Conservation (phyloP, 345 rosid species). For the Corymbia maculata region DNA sequence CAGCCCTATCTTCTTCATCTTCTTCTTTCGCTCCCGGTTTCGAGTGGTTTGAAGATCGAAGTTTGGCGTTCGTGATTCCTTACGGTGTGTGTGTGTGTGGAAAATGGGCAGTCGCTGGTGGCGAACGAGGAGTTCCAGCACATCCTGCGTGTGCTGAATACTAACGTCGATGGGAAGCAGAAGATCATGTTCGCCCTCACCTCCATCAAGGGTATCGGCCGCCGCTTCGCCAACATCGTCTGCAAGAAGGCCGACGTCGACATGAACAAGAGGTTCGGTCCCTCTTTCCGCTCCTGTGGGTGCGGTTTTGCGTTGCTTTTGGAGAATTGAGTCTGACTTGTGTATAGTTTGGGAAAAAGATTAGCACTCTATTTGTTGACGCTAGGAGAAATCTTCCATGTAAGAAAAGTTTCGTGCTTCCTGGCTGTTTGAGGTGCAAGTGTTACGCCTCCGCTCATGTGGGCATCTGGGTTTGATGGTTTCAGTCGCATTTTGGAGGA, state of each 20-base stretch:
- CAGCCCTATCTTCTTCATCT: neutral
- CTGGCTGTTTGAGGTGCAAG: neutral
- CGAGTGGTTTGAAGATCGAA: neutral
- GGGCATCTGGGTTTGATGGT: neutral
- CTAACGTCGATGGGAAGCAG: conserved; percentile 87
- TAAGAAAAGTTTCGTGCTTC: neutral
- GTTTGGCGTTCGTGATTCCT: neutral
- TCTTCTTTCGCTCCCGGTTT: neutral
- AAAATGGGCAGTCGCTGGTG: conserved; percentile 53
- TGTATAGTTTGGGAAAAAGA: neutral
- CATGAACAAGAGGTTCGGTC: conserved; percentile 77
- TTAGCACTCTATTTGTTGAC: neutral
- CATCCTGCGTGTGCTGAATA: conserved; percentile 84
- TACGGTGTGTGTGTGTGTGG: neutral
- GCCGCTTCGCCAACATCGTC: conserved; percentile 78
- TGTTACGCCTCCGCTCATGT: neutral
- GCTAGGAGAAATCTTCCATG: neutral
- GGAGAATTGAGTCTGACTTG: neutral
- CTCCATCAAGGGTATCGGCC: conserved; percentile 88
- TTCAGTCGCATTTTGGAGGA: neutral
- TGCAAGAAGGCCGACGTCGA: conserved; percentile 97
- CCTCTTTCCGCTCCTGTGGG: neutral
- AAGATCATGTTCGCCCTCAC: conserved; percentile 90
- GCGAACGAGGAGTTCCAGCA: conserved; percentile 89
- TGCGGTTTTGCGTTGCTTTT: neutral